Base-by-base conservation (phyloP, 441 rosid species). In the Erodium texanum region DNA sequence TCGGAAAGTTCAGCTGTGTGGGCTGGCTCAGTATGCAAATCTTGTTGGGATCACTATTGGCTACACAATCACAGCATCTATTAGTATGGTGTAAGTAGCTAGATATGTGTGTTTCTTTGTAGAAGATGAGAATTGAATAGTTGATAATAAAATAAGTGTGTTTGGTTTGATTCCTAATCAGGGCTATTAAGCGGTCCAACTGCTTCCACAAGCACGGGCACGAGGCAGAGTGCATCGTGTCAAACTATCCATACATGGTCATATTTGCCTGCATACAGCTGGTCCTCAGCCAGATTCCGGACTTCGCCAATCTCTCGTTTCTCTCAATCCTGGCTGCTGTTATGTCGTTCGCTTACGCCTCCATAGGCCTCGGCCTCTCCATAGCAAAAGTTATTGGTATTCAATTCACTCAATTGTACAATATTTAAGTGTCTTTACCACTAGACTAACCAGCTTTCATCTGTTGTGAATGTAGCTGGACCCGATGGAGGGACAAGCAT, bases 21-120 rank as follows among this genome's bases (percentile, higher is more conserved):
- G 96, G 15, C 64, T 86, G 78, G 95, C 96, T 70, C 96, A 92
- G 73, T 88, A 85, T 69, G 85, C 71, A 16, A 92, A 87, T 78
- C 77, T 92, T 8, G 32, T 88, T 22, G 98, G 98, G 32, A 63
- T 86, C 65, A 86, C 93, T 1, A 63, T 92, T 52, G 96, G 98
- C 41, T 92, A 92, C 77, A 89, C 95, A n/a, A 92, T 92, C 72
- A 92, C 98, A 24, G 92, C 92, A 9, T 92, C 98, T 20, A 90
- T 92, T 34, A 92, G 98, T 75, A 87, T 92, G 88, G 96, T 90
- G 96, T 92, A 84, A 86, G 98, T 75, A 0, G 36, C 15, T n/a
- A n/a, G n/a, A n/a, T n/a, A n/a, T n/a, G n/a, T n/a, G n/a, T n/a
- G n/a, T n/a, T n/a, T n/a, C n/a, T n/a, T n/a, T n/a, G n/a, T n/a